These are phyloP conservation scores for Penicillium verhagenii DNA, from an alignment of 495 filamentous ascomycete genomes.

Conservation along the genomic window DNA sequence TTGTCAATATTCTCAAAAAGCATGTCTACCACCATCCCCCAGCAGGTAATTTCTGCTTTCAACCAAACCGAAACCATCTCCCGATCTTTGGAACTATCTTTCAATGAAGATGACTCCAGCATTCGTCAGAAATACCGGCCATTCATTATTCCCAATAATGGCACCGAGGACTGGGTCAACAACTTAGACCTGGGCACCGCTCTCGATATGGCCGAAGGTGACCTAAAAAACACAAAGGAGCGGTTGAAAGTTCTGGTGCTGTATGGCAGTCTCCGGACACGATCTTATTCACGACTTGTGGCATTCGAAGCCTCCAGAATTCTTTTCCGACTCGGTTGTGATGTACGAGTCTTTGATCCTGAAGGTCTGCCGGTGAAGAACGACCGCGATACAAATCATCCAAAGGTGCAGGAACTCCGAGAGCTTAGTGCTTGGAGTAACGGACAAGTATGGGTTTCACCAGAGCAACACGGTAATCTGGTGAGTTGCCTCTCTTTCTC, in stretches of 20 bases:
- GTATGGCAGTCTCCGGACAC: slow-evolving; percentile 58
- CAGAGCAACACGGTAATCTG: slow-evolving; percentile 71
- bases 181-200: slow-evolving; percentile 57
- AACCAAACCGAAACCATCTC: slow-evolving; percentile 5
- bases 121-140: slow-evolving; percentile 57
- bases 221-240: slow-evolving; percentile 40
- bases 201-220: slow-evolving; percentile 48
- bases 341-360: slow-evolving; percentile 66
- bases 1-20: background rate
- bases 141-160: slow-evolving; percentile 50
- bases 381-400: slow-evolving; percentile 54
- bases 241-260: slow-evolving; percentile 62
- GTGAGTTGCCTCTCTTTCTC: slow-evolving; percentile 28
- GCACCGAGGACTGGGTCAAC: slow-evolving; percentile 52
- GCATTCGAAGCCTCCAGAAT: slow-evolving; percentile 61
- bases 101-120: slow-evolving; percentile 44
- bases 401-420: slow-evolving; percentile 66
- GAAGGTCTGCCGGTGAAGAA: slow-evolving; percentile 62
- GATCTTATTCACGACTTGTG: slow-evolving; percentile 62
- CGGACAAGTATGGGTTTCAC: slow-evolving; percentile 67
- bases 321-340: slow-evolving; percentile 65
- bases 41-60: background rate
- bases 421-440: slow-evolving; percentile 66
- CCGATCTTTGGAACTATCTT: slow-evolving; percentile 42
- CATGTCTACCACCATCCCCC: background rate